These are phyloP conservation scores for Persicaria tinctoria DNA, from an alignment of 148 eudicot species.

Conservation along the genomic window DNA sequence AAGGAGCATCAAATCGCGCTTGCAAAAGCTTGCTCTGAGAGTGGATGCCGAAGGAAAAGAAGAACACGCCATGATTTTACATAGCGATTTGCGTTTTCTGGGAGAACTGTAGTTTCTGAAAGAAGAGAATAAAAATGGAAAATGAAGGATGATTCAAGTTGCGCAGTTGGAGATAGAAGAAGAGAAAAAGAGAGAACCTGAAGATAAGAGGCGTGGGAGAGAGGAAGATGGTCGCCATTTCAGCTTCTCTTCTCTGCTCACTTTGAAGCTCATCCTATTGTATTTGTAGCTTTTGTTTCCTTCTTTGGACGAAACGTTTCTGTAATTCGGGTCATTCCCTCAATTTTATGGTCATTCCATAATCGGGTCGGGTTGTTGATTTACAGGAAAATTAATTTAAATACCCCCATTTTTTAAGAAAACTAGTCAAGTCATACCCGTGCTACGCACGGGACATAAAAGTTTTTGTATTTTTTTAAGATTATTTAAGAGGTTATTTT, in stretches of 20 bases:
- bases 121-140: background rate
- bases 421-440: no score
- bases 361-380: background rate
- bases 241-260: background rate
- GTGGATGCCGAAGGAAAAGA: conserved; percentile 26
- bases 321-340: background rate
- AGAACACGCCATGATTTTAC: conserved; percentile 24
- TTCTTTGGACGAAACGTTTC: background rate
- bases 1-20: conserved; percentile 64
- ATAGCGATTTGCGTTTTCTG: conserved; percentile 27
- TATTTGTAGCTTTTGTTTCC: background rate
- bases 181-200: conserved; percentile 11
- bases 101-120: conserved; percentile 36
- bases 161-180: background rate
- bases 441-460: no score
- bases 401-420: no score
- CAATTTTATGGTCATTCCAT: background rate
- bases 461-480: no score
- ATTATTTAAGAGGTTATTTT: no score
- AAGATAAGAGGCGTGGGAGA: conserved; percentile 12
- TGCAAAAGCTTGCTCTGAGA: conserved; percentile 34
- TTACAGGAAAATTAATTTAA: no score
- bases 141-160: background rate
- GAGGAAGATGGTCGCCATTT: conserved; percentile 11
- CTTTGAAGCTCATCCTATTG: conserved; percentile 10